A percentile compares a stretch with the other conserved stretches of the same genome.
Conservation (phyloP, 331 rosid genomes). For the Rosa hybrid region DNA sequence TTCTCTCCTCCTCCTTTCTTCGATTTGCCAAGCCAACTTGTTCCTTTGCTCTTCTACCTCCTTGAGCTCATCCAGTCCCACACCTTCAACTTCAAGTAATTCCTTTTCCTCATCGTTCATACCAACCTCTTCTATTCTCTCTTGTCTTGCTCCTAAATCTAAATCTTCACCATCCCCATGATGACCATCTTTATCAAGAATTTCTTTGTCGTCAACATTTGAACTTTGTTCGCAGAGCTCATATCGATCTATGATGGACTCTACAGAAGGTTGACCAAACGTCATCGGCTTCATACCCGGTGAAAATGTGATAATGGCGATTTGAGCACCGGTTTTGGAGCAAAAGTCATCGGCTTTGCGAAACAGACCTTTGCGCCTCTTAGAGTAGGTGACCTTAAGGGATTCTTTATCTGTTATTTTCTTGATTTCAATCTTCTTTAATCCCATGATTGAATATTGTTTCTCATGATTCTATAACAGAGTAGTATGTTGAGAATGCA, state of each 20-base stretch:
- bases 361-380: background rate
- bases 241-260: background rate
- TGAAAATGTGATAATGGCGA: slow-evolving; percentile 3
- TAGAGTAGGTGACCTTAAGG: background rate
- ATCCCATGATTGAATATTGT: background rate
- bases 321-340: background rate
- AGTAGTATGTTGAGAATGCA: background rate
- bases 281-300: background rate
- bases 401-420: background rate
- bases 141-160: too few species aligned
- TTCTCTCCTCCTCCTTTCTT: background rate
- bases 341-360: background rate
- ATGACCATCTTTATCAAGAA: background rate
- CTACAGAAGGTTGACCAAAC: background rate
- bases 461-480: background rate
- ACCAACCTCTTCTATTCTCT: background rate
- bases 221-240: background rate
- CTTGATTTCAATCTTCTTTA: background rate
- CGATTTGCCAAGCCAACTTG: background rate
- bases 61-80: background rate
- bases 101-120: background rate
- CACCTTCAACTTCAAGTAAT: background rate
- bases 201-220: background rate
- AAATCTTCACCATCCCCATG: too few species aligned
- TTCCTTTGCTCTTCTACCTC: background rate